These are phyloP conservation scores for rapeseed (Brassica napus) DNA, from an alignment of 345 rosid species.

Conservation along the genomic window DNA sequence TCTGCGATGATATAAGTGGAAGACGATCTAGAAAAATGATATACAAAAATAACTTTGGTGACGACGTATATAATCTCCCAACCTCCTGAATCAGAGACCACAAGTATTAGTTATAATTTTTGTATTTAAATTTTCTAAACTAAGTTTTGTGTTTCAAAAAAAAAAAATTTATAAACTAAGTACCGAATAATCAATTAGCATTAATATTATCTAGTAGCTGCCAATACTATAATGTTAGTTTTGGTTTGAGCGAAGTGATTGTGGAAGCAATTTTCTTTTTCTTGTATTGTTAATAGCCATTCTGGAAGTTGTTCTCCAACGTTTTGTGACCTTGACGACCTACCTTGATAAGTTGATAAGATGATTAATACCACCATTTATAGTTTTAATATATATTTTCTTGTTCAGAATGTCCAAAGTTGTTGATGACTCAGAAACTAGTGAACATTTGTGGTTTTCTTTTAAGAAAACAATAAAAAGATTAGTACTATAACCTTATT, in stretches of 20 bases:
- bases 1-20: slow-evolving; percentile 25
- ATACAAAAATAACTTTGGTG: not conserved
- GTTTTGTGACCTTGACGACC: not conserved
- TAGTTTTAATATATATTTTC: not conserved
- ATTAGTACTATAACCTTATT: slow-evolving; percentile 1
- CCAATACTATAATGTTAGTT: not conserved
- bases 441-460: not conserved
- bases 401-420: slow-evolving; percentile 3
- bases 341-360: not conserved
- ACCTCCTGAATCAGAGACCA: slow-evolving; percentile 14
- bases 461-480: not conserved
- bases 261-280: not conserved
- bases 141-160: too few relatives aligned
- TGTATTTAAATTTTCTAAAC: not conserved
- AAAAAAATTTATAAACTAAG: too few relatives aligned
- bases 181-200: not conserved
- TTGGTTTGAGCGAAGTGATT: not conserved
- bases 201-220: not conserved
- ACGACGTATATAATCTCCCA: slow-evolving; percentile 21
- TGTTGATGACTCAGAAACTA: slow-evolving; percentile 34
- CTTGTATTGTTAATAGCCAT: not conserved
- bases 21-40: slow-evolving; percentile 12
- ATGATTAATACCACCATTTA: slow-evolving; percentile 22
- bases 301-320: not conserved
- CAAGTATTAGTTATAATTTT: not conserved